phyloP scores from a whole-genome alignment of 1,284 basidiomycete species.

The Fomitiporia mediterranea region DNA sequence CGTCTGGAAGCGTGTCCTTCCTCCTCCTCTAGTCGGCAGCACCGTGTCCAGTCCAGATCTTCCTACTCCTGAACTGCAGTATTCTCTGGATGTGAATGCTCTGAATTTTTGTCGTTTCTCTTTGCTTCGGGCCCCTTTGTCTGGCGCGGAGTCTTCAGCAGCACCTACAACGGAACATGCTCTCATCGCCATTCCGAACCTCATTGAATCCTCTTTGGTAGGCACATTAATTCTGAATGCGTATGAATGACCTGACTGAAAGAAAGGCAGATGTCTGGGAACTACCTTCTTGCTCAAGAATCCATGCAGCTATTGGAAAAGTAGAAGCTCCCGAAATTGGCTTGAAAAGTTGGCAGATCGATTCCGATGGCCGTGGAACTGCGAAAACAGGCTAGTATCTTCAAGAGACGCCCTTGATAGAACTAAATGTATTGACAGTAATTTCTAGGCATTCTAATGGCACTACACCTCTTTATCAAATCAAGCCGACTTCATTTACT shows the following conservation, averaged over 20 bases:
- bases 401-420: neutral
- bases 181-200: constrained; percentile 76
- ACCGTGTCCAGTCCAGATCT: constrained; percentile 47
- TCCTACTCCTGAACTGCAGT: constrained; percentile 48
- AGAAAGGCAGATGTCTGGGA: constrained; percentile 78
- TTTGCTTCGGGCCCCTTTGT: constrained; percentile 32
- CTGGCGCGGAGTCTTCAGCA: constrained; percentile 7
- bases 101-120: constrained; percentile 88
- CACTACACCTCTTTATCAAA: constrained; percentile 58
- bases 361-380: constrained; percentile 43
- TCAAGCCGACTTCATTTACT: constrained; percentile 50
- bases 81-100: constrained; percentile 80
- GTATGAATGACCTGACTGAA: constrained; percentile 6
- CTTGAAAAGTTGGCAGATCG: constrained; percentile 26
- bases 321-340: constrained; percentile 25
- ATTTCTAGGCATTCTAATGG: constrained; percentile 76
- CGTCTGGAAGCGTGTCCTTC: constrained; percentile 52
- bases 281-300: constrained; percentile 54
- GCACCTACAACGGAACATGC: constrained; percentile 32
- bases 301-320: constrained; percentile 79
- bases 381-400: constrained; percentile 37
- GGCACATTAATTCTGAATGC: constrained; percentile 24
- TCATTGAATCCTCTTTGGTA: constrained; percentile 82
- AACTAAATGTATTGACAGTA: neutral
- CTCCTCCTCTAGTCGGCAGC: constrained; percentile 45